Evolutionary conservation across 2,329 filamentous ascomycete genomes (phyloP).

Genomic region (Nigrospora sphaerica): DNA sequence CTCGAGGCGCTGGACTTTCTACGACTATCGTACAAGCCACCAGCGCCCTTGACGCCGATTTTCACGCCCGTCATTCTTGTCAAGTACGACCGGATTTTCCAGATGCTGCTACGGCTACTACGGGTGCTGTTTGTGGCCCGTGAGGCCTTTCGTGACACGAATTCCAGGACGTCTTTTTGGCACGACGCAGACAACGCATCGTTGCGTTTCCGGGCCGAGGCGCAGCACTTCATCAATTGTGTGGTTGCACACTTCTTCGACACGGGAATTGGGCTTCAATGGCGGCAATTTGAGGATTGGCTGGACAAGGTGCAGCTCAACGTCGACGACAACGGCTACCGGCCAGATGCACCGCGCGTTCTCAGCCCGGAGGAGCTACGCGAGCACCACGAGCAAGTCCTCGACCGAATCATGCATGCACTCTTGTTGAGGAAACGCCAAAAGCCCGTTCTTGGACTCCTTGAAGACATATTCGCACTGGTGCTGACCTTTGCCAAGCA

Average conservation of each 20-base stretch:
- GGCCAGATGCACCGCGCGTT: slow-evolving; percentile 18
- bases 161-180: slow-evolving; percentile 26
- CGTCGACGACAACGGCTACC: slow-evolving; percentile 36
- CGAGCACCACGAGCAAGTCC: slow-evolving; percentile 61
- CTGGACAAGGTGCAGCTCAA: slow-evolving; percentile 56
- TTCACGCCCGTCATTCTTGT: slow-evolving; percentile 64
- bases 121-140: slow-evolving; percentile 73
- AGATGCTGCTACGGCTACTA: slow-evolving; percentile 66
- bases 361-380: slow-evolving; percentile 59
- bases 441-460: slow-evolving; percentile 60
- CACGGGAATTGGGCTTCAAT: slow-evolving; percentile 64
- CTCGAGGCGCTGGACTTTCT: slow-evolving; percentile 92
- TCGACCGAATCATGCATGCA: slow-evolving; percentile 69
- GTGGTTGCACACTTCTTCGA: slow-evolving; percentile 76
- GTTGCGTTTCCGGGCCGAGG: slow-evolving; percentile 64
- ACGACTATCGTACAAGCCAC: slow-evolving; percentile 75
- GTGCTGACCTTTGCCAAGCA: slow-evolving; percentile 65
- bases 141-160: slow-evolving; percentile 54
- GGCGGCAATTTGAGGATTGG: slow-evolving; percentile 62
- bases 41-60: slow-evolving; percentile 62
- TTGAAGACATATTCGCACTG: slow-evolving; percentile 69
- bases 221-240: slow-evolving; percentile 70
- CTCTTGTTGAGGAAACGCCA: slow-evolving; percentile 71
- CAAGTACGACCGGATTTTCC: slow-evolving; percentile 84
- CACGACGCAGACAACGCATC: slow-evolving; percentile 30